Conservation (phyloP, 2,329 filamentous ascomycete genomes). For the Botrytis porri region DNA sequence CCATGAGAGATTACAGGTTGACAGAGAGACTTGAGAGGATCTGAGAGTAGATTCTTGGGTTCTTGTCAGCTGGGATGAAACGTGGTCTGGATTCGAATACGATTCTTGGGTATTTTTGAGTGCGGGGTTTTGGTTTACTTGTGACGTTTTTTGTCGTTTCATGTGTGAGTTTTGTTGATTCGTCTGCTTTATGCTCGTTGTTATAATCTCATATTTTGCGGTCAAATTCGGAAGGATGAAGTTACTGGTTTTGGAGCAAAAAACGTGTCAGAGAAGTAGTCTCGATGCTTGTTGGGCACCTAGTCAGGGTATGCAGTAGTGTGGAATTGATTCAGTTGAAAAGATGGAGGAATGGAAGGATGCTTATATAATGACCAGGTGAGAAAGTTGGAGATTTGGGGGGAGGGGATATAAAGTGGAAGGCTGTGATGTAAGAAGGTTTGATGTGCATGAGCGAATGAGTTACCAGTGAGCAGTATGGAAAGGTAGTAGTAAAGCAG, state of each 20-base stretch:
- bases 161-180: not conserved
- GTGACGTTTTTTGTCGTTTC: not conserved
- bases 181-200: not conserved
- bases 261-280: not conserved
- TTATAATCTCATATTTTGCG: not conserved
- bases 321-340: accelerated
- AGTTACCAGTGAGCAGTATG: not conserved
- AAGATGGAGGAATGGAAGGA: not conserved
- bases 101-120: not conserved
- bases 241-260: not conserved
- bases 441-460: not conserved
- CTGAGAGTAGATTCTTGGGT: accelerated
- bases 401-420: not conserved
- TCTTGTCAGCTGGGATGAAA: not conserved
- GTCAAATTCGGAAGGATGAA: not conserved
- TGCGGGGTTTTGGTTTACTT: accelerated
- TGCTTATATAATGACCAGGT: not conserved
- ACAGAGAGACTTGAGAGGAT: not conserved
- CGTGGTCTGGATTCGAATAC: not conserved
- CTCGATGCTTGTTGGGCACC: too few species aligned
- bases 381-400: not conserved
- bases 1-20: too few species aligned
- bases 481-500: not conserved
- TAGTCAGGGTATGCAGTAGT: not conserved
- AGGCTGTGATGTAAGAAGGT: accelerated